Base-by-base conservation (phyloP, 257 asterid species). In the Nicotiana tabacum region DNA sequence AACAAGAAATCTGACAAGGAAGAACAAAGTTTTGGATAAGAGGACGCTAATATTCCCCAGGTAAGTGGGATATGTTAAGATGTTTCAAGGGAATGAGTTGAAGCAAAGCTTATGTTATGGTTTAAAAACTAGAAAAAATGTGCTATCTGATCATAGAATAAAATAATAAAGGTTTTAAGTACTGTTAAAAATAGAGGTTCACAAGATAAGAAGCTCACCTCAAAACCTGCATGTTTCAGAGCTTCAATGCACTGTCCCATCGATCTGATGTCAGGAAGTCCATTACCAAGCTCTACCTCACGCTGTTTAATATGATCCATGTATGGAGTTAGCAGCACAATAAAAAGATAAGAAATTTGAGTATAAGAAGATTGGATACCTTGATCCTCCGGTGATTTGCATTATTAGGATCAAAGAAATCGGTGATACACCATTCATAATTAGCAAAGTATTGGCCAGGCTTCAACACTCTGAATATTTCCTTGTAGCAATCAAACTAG, bases 201-300 rank as follows among this genome's bases (percentile, higher is more conserved):
- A 27, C 1, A 53, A 32, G 37, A 66, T 55, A 64, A 0, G 69
- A 8, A 48, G 51, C 80, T 69, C 16, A 82, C 84, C 78, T 68
- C 84, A 68, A 68, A 82, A 82, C 80, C 84, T 11, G 84, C 84
- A 51, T 18, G 64, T 55, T 68, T 82, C 9, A 82, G 80, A 30
- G 84, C 80, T 67, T 82, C 39, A 1, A 68, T 5, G 70, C 84
- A 68, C 58, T 68, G 68, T 11, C 27, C 58, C 65, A 35, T 82
- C 7, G 84, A 82, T 57, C 80, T 68, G 67, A 82, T 82, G 56
- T 82, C 84, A 67, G 84, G 84, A 55, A 82, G 84, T 51, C 84
- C 84, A 35, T 82, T 68, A 33, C 84, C 84, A 69, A 82, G 78
- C 80, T 82, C 84, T 8, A 82, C 65, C 65, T 82, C 80, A 37